Evolutionary conservation across 345 rosid species (phyloP).

Genomic region (Citrus sp.): DNA sequence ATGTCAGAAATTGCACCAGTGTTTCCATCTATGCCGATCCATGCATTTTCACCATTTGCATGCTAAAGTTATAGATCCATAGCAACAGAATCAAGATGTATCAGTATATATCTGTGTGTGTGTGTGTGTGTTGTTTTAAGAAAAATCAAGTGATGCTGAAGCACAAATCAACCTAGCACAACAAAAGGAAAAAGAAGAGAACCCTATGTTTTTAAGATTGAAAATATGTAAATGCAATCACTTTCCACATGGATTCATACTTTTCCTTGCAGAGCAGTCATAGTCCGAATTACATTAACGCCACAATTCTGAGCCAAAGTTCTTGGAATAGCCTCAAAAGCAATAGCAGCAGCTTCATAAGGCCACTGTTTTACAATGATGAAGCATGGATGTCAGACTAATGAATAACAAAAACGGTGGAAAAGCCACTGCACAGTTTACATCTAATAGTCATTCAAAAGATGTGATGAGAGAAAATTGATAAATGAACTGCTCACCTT

Average conservation of each 20-base stretch:
- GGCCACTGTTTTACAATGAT: slow-evolving; percentile 71
- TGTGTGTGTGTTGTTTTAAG: background rate
- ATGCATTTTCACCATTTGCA: slow-evolving; percentile 96
- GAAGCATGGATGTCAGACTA: background rate
- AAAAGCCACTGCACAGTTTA: background rate
- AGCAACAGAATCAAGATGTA: background rate
- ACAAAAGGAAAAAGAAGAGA: background rate
- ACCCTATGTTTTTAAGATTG: background rate
- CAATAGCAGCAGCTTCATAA: slow-evolving; percentile 95
- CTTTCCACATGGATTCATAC: slow-evolving; percentile 25
- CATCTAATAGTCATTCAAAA: background rate
- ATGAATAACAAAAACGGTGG: background rate
- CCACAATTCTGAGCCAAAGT: slow-evolving; percentile 86
- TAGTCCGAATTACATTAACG: slow-evolving; percentile 75
- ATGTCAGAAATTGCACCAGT: slow-evolving; percentile 87
- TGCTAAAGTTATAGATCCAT: slow-evolving; percentile 44
- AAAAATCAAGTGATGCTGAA: background rate
- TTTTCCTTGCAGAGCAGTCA: slow-evolving; percentile 91
- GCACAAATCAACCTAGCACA: background rate
- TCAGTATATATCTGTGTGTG: background rate
- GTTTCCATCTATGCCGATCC: slow-evolving; percentile 93
- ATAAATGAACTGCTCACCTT: slow-evolving; percentile 41
- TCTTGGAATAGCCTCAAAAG: slow-evolving; percentile 95
- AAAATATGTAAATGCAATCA: background rate
- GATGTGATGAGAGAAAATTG: too few species aligned